These are phyloP conservation scores for Chlorella sp. DNA, from an alignment of 139 green algal species.

Conservation along the genomic window DNA sequence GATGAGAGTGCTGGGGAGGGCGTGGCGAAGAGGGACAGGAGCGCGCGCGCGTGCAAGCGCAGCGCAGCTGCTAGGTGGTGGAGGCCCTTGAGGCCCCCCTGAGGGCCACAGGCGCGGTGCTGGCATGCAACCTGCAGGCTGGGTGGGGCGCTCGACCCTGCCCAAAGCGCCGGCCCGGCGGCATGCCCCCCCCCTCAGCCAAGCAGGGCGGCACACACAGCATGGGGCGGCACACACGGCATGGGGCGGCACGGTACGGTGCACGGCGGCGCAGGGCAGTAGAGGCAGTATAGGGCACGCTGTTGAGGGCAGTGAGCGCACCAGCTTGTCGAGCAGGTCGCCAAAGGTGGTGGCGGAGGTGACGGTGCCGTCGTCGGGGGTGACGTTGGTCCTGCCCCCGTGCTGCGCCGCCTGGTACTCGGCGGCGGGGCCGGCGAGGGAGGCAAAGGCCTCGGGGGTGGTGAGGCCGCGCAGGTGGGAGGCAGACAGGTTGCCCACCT, in stretches of 20 bases:
- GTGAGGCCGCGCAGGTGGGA: slow-evolving; percentile 32
- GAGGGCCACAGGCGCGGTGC: too few species aligned
- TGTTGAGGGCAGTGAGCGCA: background rate
- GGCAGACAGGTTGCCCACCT: slow-evolving; percentile 47
- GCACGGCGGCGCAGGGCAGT: background rate
- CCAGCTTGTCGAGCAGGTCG: slow-evolving; percentile 19
- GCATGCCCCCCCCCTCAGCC: too few species aligned
- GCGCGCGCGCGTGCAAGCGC: background rate
- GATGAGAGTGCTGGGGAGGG: background rate
- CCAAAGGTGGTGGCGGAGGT: slow-evolving; percentile 22
- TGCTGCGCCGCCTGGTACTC: slow-evolving; percentile 27
- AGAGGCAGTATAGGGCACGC: background rate
- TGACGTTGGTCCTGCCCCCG: background rate
- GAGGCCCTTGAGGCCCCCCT: too few species aligned
- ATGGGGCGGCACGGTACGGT: too few species aligned
- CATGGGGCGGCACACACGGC: too few species aligned
- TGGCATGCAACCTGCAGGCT: too few species aligned
- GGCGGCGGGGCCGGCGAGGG: slow-evolving; percentile 29
- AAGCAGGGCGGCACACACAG: too few species aligned
- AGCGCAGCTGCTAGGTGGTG: too few species aligned
- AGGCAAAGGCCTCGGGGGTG: slow-evolving; percentile 29
- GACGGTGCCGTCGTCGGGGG: background rate
- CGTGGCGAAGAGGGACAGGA: background rate
- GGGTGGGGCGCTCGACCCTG: too few species aligned
- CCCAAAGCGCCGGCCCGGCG: too few species aligned